These are phyloP conservation scores for Aureobasidium namibiae DNA, from an alignment of 2,329 filamentous ascomycete genomes.

Conservation along the genomic window DNA sequence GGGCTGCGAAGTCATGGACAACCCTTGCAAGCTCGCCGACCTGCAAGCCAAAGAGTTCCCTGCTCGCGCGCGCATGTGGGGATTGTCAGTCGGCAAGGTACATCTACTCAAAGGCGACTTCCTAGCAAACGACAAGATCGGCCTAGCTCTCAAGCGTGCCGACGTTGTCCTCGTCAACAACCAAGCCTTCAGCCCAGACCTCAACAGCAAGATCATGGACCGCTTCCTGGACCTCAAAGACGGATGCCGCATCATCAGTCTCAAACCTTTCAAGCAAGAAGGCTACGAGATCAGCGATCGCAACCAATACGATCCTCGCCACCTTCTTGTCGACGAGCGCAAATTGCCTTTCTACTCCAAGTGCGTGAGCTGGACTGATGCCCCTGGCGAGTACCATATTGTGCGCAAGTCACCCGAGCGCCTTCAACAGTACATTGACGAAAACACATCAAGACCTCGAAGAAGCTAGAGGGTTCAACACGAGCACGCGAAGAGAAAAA, in stretches of 20 bases:
- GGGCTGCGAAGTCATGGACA: slow-evolving; percentile 94
- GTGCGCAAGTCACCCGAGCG: slow-evolving; percentile 52
- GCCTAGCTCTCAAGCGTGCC: slow-evolving; percentile 66
- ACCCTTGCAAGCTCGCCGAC: slow-evolving; percentile 73
- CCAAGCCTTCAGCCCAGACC: slow-evolving; percentile 81
- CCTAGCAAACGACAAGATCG: slow-evolving; percentile 61
- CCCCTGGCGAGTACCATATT: slow-evolving; percentile 78
- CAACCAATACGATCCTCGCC: slow-evolving; percentile 73
- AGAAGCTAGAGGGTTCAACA: neutral
- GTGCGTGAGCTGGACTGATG: slow-evolving; percentile 83
- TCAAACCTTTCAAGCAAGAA: slow-evolving; percentile 83
- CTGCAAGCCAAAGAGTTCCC: slow-evolving; percentile 75
- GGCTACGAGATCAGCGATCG: slow-evolving; percentile 65
- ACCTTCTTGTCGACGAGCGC: slow-evolving; percentile 68
- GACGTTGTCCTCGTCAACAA: slow-evolving; percentile 99
- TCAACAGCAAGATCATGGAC: slow-evolving; percentile 77
- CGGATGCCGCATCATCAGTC: slow-evolving; percentile 80
- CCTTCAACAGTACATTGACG: neutral
- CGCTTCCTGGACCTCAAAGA: slow-evolving; percentile 92
- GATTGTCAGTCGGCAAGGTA: slow-evolving; percentile 70
- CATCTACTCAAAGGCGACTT: slow-evolving; percentile 79
- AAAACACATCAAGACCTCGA: neutral
- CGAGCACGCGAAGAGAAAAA: too few relatives aligned
- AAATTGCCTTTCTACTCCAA: slow-evolving; percentile 59
- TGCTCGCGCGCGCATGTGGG: slow-evolving; percentile 83